These are phyloP conservation scores for Rostrohypoxylon terebratum DNA, from an alignment of 495 filamentous ascomycete species.

Conservation along the genomic window DNA sequence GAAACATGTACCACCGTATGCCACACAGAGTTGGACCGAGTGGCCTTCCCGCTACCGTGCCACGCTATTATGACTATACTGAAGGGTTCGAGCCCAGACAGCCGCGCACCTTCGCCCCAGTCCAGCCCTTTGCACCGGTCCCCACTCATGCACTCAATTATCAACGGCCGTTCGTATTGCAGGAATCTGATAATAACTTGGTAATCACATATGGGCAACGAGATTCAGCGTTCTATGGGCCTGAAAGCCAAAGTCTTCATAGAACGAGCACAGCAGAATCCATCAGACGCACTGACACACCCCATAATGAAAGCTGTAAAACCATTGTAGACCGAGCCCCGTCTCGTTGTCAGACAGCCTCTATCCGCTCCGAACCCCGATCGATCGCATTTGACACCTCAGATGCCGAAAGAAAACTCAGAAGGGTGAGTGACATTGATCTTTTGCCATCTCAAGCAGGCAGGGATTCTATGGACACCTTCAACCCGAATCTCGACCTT, in stretches of 20 bases:
- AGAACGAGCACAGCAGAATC: constrained; percentile 11
- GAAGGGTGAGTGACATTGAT: constrained; percentile 46
- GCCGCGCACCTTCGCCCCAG: constrained; percentile 30
- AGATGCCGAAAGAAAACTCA: constrained; percentile 19
- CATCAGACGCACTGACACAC: neutral
- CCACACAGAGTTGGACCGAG: constrained; percentile 40
- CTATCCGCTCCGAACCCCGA: constrained; percentile 30
- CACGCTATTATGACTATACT: constrained; percentile 65
- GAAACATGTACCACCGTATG: constrained; percentile 54
- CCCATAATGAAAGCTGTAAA: constrained; percentile 5
- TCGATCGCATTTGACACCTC: constrained; percentile 24
- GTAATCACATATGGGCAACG: constrained; percentile 34
- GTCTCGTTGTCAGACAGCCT: constrained; percentile 25
- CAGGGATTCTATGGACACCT: constrained; percentile 49
- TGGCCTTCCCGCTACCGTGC: constrained; percentile 37
- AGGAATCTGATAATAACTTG: constrained; percentile 45
- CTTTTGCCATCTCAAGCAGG: constrained; percentile 47
- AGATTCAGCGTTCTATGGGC: constrained; percentile 44
- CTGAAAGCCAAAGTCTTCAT: constrained; percentile 30
- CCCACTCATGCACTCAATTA: constrained; percentile 50
- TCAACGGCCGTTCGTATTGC: constrained; percentile 47
- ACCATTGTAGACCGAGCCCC: constrained; percentile 18
- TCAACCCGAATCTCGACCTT: constrained; percentile 46
- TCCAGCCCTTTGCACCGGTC: constrained; percentile 51
- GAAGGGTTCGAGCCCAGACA: constrained; percentile 59